Conservation (phyloP, 805 yeast species). For the Candida railenensis region DNA sequence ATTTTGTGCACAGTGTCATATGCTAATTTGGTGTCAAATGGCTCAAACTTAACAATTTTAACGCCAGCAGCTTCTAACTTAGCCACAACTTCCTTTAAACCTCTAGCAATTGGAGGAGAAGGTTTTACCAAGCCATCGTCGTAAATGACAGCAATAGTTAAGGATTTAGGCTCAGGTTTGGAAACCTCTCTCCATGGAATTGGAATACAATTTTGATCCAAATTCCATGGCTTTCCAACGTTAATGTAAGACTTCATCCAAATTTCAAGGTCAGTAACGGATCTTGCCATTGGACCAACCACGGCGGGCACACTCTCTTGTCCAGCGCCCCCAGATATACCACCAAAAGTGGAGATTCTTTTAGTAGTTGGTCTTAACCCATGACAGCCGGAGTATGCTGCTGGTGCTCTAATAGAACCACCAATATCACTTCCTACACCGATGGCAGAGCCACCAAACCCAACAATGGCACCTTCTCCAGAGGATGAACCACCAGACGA, state of each 20-base stretch:
- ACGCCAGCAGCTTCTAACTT: slow-evolving; percentile 61
- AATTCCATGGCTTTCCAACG: slow-evolving; percentile 63
- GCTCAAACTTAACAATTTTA: slow-evolving; percentile 53
- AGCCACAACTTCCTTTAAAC: slow-evolving; percentile 50
- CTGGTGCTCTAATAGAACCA: slow-evolving; percentile 44
- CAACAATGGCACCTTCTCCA: slow-evolving; percentile 44
- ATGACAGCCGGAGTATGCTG: slow-evolving; percentile 40
- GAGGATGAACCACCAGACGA: slow-evolving; percentile 45
- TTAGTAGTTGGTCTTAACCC: slow-evolving; percentile 45
- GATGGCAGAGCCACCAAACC: slow-evolving; percentile 39
- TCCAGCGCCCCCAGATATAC: slow-evolving; percentile 57
- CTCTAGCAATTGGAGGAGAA: slow-evolving; percentile 63
- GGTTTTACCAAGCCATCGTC: slow-evolving; percentile 69
- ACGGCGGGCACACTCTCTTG: slow-evolving; percentile 67
- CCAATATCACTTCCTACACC: slow-evolving; percentile 47
- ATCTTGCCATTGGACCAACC: slow-evolving; percentile 66
- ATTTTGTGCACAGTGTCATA: slow-evolving; percentile 55
- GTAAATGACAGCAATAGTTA: slow-evolving; percentile 61
- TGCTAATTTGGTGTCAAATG: slow-evolving; percentile 58
- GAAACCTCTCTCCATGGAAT: slow-evolving; percentile 53
- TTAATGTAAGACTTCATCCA: slow-evolving; percentile 65
- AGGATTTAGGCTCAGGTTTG: slow-evolving; percentile 35
- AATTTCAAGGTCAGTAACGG: slow-evolving; percentile 64
- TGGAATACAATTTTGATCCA: slow-evolving; percentile 47
- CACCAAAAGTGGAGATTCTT: slow-evolving; percentile 37